Conservation (phyloP, 2,329 filamentous ascomycete species). For the Colletotrichum trifolii region DNA sequence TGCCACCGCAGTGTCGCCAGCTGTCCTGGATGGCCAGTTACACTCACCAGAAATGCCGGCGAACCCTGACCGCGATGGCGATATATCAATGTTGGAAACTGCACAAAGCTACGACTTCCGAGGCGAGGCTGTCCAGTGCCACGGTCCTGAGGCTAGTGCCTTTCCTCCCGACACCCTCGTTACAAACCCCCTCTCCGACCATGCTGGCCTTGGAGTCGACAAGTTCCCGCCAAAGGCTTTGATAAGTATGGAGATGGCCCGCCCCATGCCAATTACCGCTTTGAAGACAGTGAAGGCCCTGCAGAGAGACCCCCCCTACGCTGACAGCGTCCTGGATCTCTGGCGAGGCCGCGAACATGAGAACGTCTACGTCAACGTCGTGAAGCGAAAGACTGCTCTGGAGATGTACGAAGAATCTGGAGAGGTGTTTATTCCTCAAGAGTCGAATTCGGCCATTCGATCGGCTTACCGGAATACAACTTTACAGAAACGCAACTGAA, state of each 20-base stretch:
- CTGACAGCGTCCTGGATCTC: constrained; percentile 37
- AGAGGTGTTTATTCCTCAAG: not conserved
- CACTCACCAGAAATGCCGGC: too few relatives aligned
- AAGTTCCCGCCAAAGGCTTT: not conserved
- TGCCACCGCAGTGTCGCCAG: too few relatives aligned
- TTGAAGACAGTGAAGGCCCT: constrained; percentile 38
- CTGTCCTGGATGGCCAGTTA: too few relatives aligned
- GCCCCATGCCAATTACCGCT: constrained; percentile 1
- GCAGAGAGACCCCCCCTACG: constrained; percentile 34
- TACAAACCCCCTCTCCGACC: too few relatives aligned
- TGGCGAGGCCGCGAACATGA: constrained; percentile 33
- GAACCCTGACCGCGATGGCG: too few relatives aligned
- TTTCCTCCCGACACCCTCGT: too few relatives aligned
- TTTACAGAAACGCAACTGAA: too few relatives aligned
- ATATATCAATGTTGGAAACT: too few relatives aligned
- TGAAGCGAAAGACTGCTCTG: constrained; percentile 40
- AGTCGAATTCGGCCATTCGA: not conserved
- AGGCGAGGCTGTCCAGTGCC: too few relatives aligned
- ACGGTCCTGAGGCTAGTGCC: too few relatives aligned
- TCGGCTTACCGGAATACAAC: not conserved
- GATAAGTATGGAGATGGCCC: not conserved
- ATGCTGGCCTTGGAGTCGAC: not conserved
- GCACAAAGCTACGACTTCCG: too few relatives aligned
- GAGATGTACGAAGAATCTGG: constrained; percentile 42
- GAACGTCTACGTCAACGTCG: constrained; percentile 39